Percentiles rank a stretch among this genome's conserved stretches.
phyloP scores from a whole-genome alignment of 2,329 filamentous ascomycete species.

The Colletotrichum sp. region DNA sequence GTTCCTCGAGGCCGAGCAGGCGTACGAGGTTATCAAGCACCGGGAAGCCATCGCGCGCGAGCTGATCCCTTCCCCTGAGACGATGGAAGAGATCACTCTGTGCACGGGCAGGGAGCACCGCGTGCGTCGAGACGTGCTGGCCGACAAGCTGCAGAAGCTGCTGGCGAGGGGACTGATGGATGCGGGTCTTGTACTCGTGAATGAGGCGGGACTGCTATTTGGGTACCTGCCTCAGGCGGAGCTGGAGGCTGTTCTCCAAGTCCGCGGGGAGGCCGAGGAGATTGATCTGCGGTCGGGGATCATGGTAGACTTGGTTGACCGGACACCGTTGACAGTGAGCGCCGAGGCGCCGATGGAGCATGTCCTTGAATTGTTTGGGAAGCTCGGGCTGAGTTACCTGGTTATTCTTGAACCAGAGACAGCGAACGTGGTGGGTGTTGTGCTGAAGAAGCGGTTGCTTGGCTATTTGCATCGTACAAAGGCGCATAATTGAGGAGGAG shows the following conservation, averaged over 20 bases:
- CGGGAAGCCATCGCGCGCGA: slow-evolving; percentile 39
- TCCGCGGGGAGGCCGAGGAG: slow-evolving; percentile 27
- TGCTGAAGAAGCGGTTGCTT: slow-evolving; percentile 60
- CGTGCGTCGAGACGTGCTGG: slow-evolving; percentile 39
- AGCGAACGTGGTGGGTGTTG: slow-evolving; percentile 52
- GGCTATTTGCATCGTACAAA: slow-evolving; percentile 7
- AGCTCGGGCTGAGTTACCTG: slow-evolving; percentile 58
- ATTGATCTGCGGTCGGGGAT: slow-evolving; percentile 35
- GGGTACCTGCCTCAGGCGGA: slow-evolving; percentile 61
- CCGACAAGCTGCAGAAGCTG: slow-evolving; percentile 49
- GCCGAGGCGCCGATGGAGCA: slow-evolving; percentile 60
- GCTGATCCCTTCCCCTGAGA: slow-evolving; percentile 55
- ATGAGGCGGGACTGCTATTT: slow-evolving; percentile 48
- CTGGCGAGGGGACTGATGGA: slow-evolving; percentile 58
- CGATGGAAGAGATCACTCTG: slow-evolving; percentile 61
- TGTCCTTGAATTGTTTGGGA: slow-evolving; percentile 63
- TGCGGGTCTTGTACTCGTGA: slow-evolving; percentile 60
- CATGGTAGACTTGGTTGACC: slow-evolving; percentile 54
- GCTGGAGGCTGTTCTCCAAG: slow-evolving; percentile 51
- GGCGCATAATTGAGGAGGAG: background rate
- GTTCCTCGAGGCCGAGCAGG: slow-evolving; percentile 58
- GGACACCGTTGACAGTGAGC: slow-evolving; percentile 54
- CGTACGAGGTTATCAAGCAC: slow-evolving; percentile 21
- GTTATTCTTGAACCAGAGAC: slow-evolving; percentile 57
- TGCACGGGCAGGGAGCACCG: slow-evolving; percentile 45